Conservation (phyloP, 306 rosid species). For the Begonia peltatifolia region DNA sequence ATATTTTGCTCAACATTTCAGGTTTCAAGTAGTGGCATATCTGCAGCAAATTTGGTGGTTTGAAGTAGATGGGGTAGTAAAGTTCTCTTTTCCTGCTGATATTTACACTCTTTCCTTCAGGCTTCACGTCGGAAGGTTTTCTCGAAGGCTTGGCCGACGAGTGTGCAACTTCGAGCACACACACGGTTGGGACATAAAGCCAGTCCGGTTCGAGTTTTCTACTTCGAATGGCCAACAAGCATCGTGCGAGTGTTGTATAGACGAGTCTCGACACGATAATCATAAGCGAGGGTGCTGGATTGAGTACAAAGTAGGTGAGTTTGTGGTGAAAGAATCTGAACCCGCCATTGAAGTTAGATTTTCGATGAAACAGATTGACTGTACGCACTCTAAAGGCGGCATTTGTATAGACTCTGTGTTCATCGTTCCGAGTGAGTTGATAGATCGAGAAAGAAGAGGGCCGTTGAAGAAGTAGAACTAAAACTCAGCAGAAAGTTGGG, state of each 20-base stretch:
- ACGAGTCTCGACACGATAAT: constrained; percentile 31
- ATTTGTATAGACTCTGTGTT: constrained; percentile 87
- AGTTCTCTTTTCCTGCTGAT: constrained; percentile 75
- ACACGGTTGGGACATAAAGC: constrained; percentile 87
- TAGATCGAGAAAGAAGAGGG: constrained; percentile 36
- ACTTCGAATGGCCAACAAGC: constrained; percentile 68
- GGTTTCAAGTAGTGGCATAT: constrained; percentile 70
- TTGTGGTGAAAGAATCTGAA: constrained; percentile 39
- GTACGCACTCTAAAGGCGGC: constrained; percentile 94
- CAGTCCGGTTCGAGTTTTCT: constrained; percentile 56
- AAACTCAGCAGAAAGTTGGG: constrained; percentile 9
- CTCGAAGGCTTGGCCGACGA: constrained; percentile 73
- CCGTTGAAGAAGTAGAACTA: constrained; percentile 22
- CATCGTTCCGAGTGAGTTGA: constrained; percentile 60
- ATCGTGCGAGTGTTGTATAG: constrained; percentile 49
- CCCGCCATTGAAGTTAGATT: constrained; percentile 59
- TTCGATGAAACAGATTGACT: constrained; percentile 96
- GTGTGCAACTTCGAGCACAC: constrained; percentile 71
- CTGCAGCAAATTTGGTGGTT: constrained; percentile 98
- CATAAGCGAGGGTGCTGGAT: constrained; percentile 81
- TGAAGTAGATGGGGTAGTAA: constrained; percentile 73
- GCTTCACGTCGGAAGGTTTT: constrained; percentile 75
- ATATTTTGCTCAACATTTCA: constrained; percentile 27
- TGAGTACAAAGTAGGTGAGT: constrained; percentile 95
- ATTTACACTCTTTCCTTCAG: constrained; percentile 65